Evolutionary conservation across 148 eudicot species (phyloP).

Genomic region (Cornus florida): DNA sequence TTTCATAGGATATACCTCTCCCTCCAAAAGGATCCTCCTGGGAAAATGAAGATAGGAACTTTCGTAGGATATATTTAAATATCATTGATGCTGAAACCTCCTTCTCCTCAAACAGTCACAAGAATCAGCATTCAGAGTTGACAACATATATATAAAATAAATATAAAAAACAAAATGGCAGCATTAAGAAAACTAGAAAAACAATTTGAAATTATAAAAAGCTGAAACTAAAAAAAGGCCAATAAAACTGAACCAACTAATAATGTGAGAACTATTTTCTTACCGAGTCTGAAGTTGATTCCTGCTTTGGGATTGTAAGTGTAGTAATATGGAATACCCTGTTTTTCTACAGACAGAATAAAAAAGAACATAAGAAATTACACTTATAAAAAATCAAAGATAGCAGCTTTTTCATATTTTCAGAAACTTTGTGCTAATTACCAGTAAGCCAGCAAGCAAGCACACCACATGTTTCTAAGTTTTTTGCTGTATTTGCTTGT

Average conservation of each 20-base stretch:
- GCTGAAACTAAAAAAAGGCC: slow-evolving; percentile 1
- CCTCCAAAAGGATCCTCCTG: no score
- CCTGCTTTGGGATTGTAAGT: slow-evolving; percentile 92
- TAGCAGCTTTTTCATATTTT: no score
- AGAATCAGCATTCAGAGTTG: not conserved
- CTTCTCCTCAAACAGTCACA: not conserved
- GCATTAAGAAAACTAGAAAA: not conserved
- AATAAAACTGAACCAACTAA: not conserved
- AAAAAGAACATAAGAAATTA: slow-evolving; percentile 17
- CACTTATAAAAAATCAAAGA: no score
- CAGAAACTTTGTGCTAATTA: no score
- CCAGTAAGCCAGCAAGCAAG: no score
- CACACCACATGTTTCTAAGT: no score
- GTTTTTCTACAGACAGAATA: slow-evolving; percentile 69
- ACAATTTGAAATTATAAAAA: not conserved
- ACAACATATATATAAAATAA: not conserved
- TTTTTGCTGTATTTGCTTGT: no score
- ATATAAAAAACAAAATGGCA: not conserved
- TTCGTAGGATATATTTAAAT: no score
- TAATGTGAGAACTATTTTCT: slow-evolving; percentile 18
- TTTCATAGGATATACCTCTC: no score
- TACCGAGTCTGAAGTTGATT: slow-evolving; percentile 97
- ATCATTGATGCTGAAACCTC: no score
- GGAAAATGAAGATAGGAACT: no score
- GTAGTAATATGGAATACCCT: slow-evolving; percentile 87